phyloP scores from a whole-genome alignment of 2,329 filamentous ascomycete species.

The Pseudocercospora pini-densiflorae region DNA sequence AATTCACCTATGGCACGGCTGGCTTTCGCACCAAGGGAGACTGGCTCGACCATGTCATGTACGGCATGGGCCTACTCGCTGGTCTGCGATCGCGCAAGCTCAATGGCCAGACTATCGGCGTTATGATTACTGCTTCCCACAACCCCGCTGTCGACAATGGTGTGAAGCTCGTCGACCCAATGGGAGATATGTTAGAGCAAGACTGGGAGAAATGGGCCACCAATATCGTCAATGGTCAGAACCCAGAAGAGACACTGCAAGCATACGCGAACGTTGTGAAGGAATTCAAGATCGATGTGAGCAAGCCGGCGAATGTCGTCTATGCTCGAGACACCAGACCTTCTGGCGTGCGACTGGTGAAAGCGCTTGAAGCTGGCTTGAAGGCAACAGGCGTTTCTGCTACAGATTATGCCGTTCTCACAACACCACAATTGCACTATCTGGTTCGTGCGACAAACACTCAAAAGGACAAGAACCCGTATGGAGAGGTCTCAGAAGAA shows the following conservation, averaged over 20 bases:
- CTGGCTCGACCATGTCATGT: slow-evolving; percentile 88
- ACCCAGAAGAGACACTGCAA: slow-evolving; percentile 74
- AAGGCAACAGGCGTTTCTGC: slow-evolving; percentile 74
- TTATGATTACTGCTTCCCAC: slow-evolving; percentile 96
- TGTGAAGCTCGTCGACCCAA: slow-evolving; percentile 93
- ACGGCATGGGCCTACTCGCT: slow-evolving; percentile 87
- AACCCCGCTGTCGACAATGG: slow-evolving; percentile 90
- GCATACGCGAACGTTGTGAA: slow-evolving; percentile 77
- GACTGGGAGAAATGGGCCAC: slow-evolving; percentile 94
- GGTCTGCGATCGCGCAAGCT: slow-evolving; percentile 88
- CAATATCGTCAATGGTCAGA: slow-evolving; percentile 80
- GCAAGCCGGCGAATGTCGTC: slow-evolving; percentile 74
- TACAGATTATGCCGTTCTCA: slow-evolving; percentile 87
- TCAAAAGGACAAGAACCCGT: slow-evolving; percentile 80
- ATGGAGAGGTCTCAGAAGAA: slow-evolving; percentile 84
- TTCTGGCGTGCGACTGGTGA: slow-evolving; percentile 82
- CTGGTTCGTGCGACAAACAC: slow-evolving; percentile 94
- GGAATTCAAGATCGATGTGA: slow-evolving; percentile 74
- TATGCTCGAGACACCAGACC: slow-evolving; percentile 92
- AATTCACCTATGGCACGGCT: slow-evolving; percentile 64
- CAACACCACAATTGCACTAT: slow-evolving; percentile 98
- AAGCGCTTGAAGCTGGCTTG: slow-evolving; percentile 78
- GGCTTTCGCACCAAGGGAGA: slow-evolving; percentile 74
- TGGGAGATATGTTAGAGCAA: slow-evolving; percentile 95
- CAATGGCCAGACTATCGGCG: slow-evolving; percentile 86